Conservation (phyloP, 2,329 filamentous ascomycete genomes). For the Nemania sp. region DNA sequence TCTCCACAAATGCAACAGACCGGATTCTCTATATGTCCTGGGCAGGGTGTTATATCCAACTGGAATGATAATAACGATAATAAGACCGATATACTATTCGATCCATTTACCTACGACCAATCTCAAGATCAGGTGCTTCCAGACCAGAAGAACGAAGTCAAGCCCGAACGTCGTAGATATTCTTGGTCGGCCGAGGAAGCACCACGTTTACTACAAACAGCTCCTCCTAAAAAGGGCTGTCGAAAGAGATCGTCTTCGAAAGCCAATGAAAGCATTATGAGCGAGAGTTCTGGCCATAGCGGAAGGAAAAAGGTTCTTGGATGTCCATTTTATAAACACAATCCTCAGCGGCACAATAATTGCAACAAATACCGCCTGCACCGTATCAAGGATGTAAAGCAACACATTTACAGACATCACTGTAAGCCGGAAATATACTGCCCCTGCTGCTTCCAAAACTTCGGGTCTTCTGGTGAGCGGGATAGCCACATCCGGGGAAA, state of each 20-base stretch:
- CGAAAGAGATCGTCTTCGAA: background rate
- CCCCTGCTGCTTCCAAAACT: constrained; percentile 11
- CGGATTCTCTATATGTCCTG: no score
- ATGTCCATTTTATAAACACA: constrained; percentile 29
- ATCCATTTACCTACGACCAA: no score
- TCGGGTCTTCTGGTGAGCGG: constrained; percentile 12
- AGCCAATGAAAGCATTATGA: no score
- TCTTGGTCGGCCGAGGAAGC: no score
- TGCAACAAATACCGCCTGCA: constrained; percentile 19
- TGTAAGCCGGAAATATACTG: constrained; percentile 29
- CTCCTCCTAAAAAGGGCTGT: background rate
- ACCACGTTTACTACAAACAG: no score
- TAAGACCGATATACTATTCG: no score
- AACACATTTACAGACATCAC: constrained; percentile 31
- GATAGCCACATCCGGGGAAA: constrained; percentile 20
- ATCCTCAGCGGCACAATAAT: constrained; percentile 8
- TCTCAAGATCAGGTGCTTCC: no score
- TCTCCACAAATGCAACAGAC: no score
- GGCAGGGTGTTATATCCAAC: no score
- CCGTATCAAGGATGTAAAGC: constrained; percentile 31
- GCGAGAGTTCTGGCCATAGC: background rate
- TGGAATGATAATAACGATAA: no score
- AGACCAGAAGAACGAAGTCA: no score
- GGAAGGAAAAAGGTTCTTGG: background rate
- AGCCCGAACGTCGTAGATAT: no score